phyloP scores from a whole-genome alignment of 2,329 filamentous ascomycete genomes.

The Phialophora verrucosa region DNA sequence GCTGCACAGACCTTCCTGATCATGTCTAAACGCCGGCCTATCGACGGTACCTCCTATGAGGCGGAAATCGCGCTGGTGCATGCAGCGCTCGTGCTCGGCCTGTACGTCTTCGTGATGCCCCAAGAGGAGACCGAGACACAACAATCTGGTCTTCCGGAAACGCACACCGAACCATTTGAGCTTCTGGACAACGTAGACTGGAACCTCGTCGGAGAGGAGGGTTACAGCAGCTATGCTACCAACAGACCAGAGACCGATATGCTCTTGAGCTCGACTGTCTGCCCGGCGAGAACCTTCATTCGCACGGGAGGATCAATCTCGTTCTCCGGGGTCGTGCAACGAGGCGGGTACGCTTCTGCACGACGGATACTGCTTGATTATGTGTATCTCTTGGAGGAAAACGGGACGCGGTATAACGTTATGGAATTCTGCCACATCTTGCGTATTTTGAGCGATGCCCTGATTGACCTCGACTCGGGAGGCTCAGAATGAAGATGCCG shows the following conservation, averaged over 20 bases:
- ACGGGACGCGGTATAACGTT: slow-evolving; percentile 56
- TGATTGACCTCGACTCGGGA: slow-evolving; percentile 19
- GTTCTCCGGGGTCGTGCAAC: slow-evolving; percentile 54
- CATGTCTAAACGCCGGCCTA: slow-evolving; percentile 57
- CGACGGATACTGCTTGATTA: slow-evolving; percentile 58
- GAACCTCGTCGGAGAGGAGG: slow-evolving; percentile 53
- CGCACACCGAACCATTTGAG: slow-evolving; percentile 46
- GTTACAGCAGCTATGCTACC: slow-evolving; percentile 42
- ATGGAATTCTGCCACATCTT: slow-evolving; percentile 58
- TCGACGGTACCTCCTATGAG: slow-evolving; percentile 59
- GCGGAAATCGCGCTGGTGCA: slow-evolving; percentile 57
- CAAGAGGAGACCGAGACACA: slow-evolving; percentile 39
- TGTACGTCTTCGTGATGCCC: slow-evolving; percentile 56
- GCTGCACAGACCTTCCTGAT: slow-evolving; percentile 59
- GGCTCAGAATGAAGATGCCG: background rate
- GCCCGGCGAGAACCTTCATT: slow-evolving; percentile 48
- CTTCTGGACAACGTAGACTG: slow-evolving; percentile 59
- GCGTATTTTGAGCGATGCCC: slow-evolving; percentile 59
- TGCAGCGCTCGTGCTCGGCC: slow-evolving; percentile 56
- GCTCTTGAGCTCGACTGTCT: slow-evolving; percentile 37
- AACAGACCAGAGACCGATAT: slow-evolving; percentile 4
- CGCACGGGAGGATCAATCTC: slow-evolving; percentile 55
- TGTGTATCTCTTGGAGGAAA: slow-evolving; percentile 58
- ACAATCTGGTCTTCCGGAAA: slow-evolving; percentile 26
- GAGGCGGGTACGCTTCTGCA: slow-evolving; percentile 58